Base-by-base conservation (phyloP, 2,329 filamentous ascomycete genomes). In the Intubia oerlemansii region DNA sequence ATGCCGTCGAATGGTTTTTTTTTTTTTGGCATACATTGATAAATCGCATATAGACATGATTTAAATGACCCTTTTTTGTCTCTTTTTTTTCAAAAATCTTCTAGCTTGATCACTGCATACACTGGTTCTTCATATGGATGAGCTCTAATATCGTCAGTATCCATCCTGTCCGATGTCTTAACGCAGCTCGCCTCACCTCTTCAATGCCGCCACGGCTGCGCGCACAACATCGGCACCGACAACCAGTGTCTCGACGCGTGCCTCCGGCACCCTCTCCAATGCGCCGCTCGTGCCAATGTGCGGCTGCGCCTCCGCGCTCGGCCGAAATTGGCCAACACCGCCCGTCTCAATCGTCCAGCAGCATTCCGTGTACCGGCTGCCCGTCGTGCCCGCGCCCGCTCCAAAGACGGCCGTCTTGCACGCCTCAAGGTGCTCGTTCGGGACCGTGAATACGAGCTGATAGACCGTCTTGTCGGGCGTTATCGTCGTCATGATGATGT, bases 231-330 rank as follows among this genome's bases (percentile, higher is more conserved):
- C 63, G 39, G 62, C 57, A 0, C 69, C 67, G 1, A 66, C 39
- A 41, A 68, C 71, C 4, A 75, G 42, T 2, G 63, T 62, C 51
- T 80, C 72, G 11, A 75, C 64, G 27, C 59, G 57, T 2, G 62
- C 53, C 45, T 79, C 73, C 4, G 61, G 54, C 0, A 66, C 54
- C 33, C 65, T 44, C 45, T 77, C 68, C 1, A 77, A 40, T 23
- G 51, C 44, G 24, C 39, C 38, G 2, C 56, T 49, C 8, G 49
- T 48, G 0, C 73, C 74, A 35, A 77, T 66, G 40, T 66, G 50
- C 4, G 73, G 73, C 27, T 69, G 70, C 1, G 73, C 68, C 0
- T 52, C 44, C 31, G 56, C 54, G 1, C 65, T 66, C 0, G 72
- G 71, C 0, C 65, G 59, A 45, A 78, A 80, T 41, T 78, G 71